A percentile compares a stretch with the other conserved stretches of the same genome.
Evolutionary conservation across 345 rosid genomes (phyloP).

Genomic region (Camelina hispida): DNA sequence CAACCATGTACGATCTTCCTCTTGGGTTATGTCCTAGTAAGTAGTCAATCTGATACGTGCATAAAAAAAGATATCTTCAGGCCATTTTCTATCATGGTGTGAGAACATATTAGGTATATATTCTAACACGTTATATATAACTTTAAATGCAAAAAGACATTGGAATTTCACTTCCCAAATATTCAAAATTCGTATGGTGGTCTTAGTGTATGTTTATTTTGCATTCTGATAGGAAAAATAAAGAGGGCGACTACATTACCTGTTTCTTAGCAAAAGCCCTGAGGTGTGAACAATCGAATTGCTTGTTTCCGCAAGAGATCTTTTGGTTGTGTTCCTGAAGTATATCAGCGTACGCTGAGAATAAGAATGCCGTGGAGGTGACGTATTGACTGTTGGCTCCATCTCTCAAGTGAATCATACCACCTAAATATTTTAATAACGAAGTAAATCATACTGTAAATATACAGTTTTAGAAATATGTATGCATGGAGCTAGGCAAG

Average conservation of each 20-base stretch:
- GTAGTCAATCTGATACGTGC: conserved; percentile 74
- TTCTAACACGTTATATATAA: not conserved
- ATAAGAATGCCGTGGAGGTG: conserved; percentile 65
- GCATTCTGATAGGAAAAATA: not conserved
- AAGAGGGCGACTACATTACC: conserved; percentile 41
- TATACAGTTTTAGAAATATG: not conserved
- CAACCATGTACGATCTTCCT: conserved; percentile 91
- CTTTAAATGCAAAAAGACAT: not conserved
- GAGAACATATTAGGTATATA: not conserved
- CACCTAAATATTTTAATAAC: conserved; percentile 50
- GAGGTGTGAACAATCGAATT: conserved; percentile 55
- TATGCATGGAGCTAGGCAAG: not conserved
- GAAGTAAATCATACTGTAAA: not conserved
- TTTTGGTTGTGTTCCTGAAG: conserved; percentile 54
- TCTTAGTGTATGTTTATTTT: not conserved
- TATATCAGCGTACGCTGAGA: conserved; percentile 59
- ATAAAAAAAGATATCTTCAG: not conserved
- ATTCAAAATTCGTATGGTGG: too few relatives aligned
- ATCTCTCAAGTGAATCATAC: conserved; percentile 77
- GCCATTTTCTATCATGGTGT: not conserved
- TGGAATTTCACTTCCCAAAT: not conserved
- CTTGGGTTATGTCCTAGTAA: conserved; percentile 74
- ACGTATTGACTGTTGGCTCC: conserved; percentile 91
- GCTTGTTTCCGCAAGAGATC: conserved; percentile 57
- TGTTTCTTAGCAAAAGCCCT: conserved; percentile 70